These are phyloP conservation scores for Smallanthus sonchifolius DNA, from an alignment of 129 eudicot species.

Conservation along the genomic window DNA sequence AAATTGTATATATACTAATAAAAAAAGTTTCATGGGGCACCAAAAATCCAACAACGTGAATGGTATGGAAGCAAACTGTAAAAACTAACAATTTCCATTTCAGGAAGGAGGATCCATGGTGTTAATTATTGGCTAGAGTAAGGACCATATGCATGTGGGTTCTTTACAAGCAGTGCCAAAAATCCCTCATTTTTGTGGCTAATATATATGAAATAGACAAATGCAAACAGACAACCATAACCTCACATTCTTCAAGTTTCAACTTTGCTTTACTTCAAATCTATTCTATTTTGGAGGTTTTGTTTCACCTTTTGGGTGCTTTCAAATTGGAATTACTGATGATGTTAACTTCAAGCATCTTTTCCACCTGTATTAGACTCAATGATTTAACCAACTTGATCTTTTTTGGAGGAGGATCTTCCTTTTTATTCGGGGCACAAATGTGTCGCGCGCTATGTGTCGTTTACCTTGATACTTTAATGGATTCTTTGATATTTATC, in stretches of 20 bases:
- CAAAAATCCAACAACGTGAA: no score
- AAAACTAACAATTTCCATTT: constrained; percentile 16
- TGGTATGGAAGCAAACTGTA: constrained; percentile 14
- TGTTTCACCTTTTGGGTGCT: constrained; percentile 18
- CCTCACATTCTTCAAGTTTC: constrained; percentile 23
- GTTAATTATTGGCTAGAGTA: constrained; percentile 13
- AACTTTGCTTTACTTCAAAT: constrained; percentile 3
- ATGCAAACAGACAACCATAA: constrained; percentile 25
- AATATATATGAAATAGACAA: constrained; percentile 17
- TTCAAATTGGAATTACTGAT: constrained; percentile 18
- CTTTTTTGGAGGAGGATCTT: constrained; percentile 41
- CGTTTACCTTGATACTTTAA: constrained; percentile 22
- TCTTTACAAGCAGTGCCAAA: constrained; percentile 19
- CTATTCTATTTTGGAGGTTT: constrained; percentile 29
- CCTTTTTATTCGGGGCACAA: constrained; percentile 48
- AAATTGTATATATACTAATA: no score
- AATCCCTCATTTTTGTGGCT: constrained; percentile 21
- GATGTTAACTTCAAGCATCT: constrained; percentile 20
- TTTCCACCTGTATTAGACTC: constrained; percentile 14
- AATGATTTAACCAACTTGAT: constrained; percentile 28
- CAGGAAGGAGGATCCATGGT: constrained; percentile 21
- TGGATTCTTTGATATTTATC: constrained; percentile 6
- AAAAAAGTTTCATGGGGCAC: no score
- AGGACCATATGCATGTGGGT: constrained; percentile 23
- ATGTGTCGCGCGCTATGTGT: constrained; percentile 29